A percentile compares a stretch with the other conserved stretches of the same genome.
Conservation (phyloP, 306 rosid species). For the Lablab purpureus region DNA sequence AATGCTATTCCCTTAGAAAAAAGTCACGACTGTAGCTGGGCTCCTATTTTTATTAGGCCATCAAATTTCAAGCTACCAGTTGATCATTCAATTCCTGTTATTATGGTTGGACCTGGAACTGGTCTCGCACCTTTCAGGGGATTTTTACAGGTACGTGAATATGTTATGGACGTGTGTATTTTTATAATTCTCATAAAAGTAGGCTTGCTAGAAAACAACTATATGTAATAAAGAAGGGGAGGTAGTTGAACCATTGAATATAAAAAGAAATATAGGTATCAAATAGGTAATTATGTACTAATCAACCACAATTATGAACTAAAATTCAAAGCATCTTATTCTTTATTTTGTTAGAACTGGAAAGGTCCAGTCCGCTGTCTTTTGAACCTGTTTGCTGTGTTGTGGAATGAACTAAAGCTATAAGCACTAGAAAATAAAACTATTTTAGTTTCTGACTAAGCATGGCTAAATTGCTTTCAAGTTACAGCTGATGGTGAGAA, state of each 20-base stretch:
- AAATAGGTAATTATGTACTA: neutral
- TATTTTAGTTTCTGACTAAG: constrained; percentile 7
- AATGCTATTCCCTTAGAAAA: constrained; percentile 74
- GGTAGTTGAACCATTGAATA: neutral
- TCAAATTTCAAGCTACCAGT: constrained; percentile 91
- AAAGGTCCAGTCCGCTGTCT: constrained; percentile 3
- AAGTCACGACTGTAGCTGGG: constrained; percentile 83
- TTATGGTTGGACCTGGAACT: constrained; percentile 99
- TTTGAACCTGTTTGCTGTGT: neutral
- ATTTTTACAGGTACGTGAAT: constrained; percentile 80
- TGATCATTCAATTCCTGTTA: constrained; percentile 72
- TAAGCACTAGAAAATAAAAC: neutral
- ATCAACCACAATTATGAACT: constrained; percentile 6
- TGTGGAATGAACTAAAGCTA: neutral
- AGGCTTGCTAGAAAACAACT: neutral
- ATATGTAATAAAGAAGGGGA: neutral
- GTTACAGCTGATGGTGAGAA: constrained; percentile 3
- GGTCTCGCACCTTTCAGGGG: constrained; percentile 99
- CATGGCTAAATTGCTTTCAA: constrained; percentile 5
- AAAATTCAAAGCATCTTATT: constrained; percentile 22
- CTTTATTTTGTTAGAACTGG: constrained; percentile 23
- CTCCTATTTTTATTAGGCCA: constrained; percentile 87
- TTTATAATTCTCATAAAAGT: constrained; percentile 33
- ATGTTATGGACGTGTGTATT: constrained; percentile 27
- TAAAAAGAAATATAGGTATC: constrained; percentile 6